Evolutionary conservation across 2,329 filamentous ascomycete genomes (phyloP), one percentile per base, ranked within the genome.

Genomic region (Bertia moriformis): DNA sequence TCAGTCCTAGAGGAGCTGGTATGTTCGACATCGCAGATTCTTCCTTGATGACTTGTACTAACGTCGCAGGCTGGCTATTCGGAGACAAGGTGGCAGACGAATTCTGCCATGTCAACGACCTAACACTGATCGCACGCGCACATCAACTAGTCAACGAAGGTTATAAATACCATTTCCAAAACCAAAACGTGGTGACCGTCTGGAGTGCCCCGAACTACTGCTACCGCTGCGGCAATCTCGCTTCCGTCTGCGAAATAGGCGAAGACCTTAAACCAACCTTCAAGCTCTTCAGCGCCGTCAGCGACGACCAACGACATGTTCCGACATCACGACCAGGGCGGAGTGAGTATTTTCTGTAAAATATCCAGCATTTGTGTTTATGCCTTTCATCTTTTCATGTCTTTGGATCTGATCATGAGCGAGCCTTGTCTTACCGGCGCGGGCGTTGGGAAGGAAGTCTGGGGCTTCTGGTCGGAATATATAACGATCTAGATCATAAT

Each of bases 181-280:
- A 35, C 32, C 32, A 35, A 35, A 35, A 35, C 17, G 32, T 35
- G 10, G 32, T 35, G 7, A 35, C 32, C 15, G 32, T 35, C 32
- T 35, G 32, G 32, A 35, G 32, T 17, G 32, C 32, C 7, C 32
- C 32, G 12, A 35, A 73, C 43, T 73, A 73, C 52, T 73, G 69
- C 51, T 35, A 35, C 32, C 32, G 32, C 10, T 35, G 32, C 15
- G 32, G 32, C 10, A 35, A 35, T 17, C 32, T 35, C 12, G 88
- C 95, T 32, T 88, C 94, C 14, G 93, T 95, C 55, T 94, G 94
- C 79, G 87, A 87, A 39, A 78, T 95, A 19, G 78, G 82, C 47
- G 81, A 83, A 51, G 82, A 91, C 51, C 68, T 95, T 39, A 78
- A 86, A 43, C 87, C 89, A 20, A 85, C 83, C 51, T 98, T 98